Conservation (phyloP, 2,329 filamentous ascomycete genomes). For the Dichotomopilus funicola region DNA sequence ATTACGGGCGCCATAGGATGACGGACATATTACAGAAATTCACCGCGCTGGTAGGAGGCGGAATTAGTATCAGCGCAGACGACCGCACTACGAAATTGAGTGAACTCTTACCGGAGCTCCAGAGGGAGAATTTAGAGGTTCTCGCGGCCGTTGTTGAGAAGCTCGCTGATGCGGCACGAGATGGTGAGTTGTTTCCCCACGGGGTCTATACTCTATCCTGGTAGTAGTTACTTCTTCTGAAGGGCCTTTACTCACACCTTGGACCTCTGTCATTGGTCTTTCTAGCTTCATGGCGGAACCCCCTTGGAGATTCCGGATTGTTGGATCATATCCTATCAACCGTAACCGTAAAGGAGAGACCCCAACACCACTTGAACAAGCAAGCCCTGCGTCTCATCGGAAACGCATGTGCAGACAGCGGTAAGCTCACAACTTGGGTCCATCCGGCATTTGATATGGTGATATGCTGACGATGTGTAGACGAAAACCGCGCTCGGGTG, state of each 20-base stretch:
- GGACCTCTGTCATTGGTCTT: not conserved
- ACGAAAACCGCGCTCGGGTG: slow-evolving; percentile 53
- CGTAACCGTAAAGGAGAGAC: slow-evolving; percentile 33
- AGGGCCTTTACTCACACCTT: not conserved
- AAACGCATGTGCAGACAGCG: slow-evolving; percentile 57
- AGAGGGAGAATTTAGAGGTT: slow-evolving; percentile 36
- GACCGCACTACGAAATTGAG: slow-evolving; percentile 25
- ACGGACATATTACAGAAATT: slow-evolving; percentile 17
- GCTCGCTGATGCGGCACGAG: slow-evolving; percentile 20
- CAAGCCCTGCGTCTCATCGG: slow-evolving; percentile 53
- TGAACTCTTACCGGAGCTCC: slow-evolving; percentile 34
- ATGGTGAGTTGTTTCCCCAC: slow-evolving; percentile 12
- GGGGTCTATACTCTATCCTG: not conserved
- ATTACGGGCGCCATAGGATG: slow-evolving; percentile 1
- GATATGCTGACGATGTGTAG: slow-evolving; percentile 23
- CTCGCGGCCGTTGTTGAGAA: slow-evolving; percentile 39
- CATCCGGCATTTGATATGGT: not conserved
- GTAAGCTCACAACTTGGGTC: slow-evolving; percentile 26
- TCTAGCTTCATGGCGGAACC: slow-evolving; percentile 49
- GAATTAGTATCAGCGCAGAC: slow-evolving; percentile 17
- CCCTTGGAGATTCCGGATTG: slow-evolving; percentile 52
- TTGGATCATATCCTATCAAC: slow-evolving; percentile 49
- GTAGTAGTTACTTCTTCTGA: not conserved
- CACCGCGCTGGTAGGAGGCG: slow-evolving; percentile 28
- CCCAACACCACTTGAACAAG: slow-evolving; percentile 40